These are phyloP conservation scores for Spizellomyces punctatus DNA, from an alignment of 192 early-diverging fungal genomes.

Conservation along the genomic window DNA sequence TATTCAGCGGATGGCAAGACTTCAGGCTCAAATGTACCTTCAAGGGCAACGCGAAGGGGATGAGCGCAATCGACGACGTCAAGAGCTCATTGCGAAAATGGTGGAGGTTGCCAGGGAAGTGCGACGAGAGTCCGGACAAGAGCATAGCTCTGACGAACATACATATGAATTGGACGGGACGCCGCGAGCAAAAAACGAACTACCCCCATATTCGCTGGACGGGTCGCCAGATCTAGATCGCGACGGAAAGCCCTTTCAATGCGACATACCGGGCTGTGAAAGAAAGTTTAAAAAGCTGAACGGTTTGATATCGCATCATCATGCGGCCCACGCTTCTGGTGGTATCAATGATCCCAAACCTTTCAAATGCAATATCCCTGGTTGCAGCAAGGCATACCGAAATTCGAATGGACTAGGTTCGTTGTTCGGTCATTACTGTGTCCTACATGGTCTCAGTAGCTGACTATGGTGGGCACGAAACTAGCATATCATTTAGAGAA, in stretches of 20 bases:
- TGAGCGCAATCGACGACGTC: background rate
- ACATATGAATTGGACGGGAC: too few species aligned
- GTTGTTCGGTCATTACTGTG: background rate
- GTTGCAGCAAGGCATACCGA: slow-evolving; percentile 16
- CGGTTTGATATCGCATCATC: slow-evolving; percentile 83
- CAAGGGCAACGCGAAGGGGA: background rate
- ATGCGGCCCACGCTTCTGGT: slow-evolving; percentile 75
- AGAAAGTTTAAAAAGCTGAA: slow-evolving; percentile 90
- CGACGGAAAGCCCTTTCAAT: slow-evolving; percentile 4
- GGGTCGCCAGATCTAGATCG: background rate
- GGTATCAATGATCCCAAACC: slow-evolving; percentile 20
- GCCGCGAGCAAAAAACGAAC: too few species aligned
- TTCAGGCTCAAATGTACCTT: background rate
- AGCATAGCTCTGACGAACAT: too few species aligned
- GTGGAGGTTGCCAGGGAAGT: too few species aligned
- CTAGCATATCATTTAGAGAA: slow-evolving; percentile 35
- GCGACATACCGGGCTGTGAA: slow-evolving; percentile 60
- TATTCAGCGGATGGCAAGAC: background rate
- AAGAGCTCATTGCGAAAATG: background rate
- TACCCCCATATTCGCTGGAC: background rate
- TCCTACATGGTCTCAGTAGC: background rate
- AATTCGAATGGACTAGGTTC: slow-evolving; percentile 30
- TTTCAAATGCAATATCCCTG: slow-evolving; percentile 18
- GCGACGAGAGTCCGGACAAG: too few species aligned
- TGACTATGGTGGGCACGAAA: background rate